Evolutionary conservation across 306 rosid genomes (phyloP), one percentile per base, ranked within the genome.

Genomic region (Sindora glabra): DNA sequence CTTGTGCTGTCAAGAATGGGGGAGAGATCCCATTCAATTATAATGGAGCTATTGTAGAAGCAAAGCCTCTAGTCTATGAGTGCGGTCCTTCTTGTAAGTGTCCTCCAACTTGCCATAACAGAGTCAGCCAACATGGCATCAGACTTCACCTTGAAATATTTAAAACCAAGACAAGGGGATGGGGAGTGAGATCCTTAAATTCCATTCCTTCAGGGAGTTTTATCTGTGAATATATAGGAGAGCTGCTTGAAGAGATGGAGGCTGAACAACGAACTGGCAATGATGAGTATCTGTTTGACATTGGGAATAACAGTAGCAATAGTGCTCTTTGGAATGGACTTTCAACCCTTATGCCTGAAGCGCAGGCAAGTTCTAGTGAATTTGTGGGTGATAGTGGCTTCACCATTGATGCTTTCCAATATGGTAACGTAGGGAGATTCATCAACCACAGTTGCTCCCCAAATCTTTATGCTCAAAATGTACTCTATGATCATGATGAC

Each of bases 131-230:
- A 70, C 75, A 22, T 42, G 98, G 98, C 37, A 83, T 83, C 53
- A 81, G 79, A 68, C 76, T 83, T 71, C 98, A 80, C 50, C 89
- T 92, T 38, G 96, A 92, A 76, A 66, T 92, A 39, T 92, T 92
- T 63, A 88, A 92, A 76, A 91, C 98, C 47, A 37, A 63, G 12
- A 14, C 79, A 17, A 81, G 78, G 84, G 98, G 98, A 62, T 91
- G 98, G 98, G 98, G 98, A 22, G 95, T 91, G 67, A 79, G 98
- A 70, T 91, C 96, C 62, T 74, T 91, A 25, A 83, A 83, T 81
- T 91, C 90, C 45, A 88, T 88, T 38, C 73, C 98, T 62, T 91
- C 98, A 0, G 98, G 98, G 67, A 83, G 96, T 71, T 91, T 83
- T 73, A 81, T 87, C 46, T 91, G 98, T 1, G 95, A 91, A 70